Percentiles rank a stretch among this genome's conserved stretches.
These are phyloP conservation scores for Spathaspora boniae DNA, from an alignment of 805 yeast species.

Conservation along the genomic window DNA sequence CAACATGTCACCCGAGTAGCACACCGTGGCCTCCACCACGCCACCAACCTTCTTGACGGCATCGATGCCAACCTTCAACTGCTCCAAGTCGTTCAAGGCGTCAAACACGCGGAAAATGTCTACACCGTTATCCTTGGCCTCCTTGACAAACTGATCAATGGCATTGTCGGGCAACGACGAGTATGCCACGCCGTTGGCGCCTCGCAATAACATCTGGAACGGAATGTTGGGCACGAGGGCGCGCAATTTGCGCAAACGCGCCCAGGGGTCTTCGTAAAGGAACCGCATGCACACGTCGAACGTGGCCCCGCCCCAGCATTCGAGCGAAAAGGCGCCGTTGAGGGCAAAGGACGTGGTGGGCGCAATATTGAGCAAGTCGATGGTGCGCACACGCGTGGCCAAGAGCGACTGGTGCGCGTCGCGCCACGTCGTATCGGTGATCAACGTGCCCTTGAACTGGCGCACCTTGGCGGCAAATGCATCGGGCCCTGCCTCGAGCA, in stretches of 20 bases:
- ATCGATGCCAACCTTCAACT: constrained; percentile 93
- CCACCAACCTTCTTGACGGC: constrained; percentile 99
- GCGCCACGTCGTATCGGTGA: constrained; percentile 99
- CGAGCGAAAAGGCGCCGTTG: constrained; percentile 88
- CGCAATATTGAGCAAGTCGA: constrained; percentile 88
- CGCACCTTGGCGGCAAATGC: constrained; percentile 88
- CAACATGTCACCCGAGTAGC: constrained; percentile 99
- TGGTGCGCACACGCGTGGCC: constrained; percentile 96
- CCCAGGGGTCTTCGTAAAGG: constrained; percentile 99
- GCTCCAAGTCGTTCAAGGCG: constrained; percentile 94
- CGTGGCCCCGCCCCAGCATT: constrained; percentile 99
- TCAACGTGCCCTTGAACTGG: constrained; percentile 75
- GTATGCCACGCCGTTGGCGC: constrained; percentile 99
- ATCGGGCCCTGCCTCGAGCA: constrained; percentile 82
- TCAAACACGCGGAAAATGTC: constrained; percentile 98
- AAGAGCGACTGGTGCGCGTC: constrained; percentile 98
- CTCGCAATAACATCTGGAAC: constrained; percentile 98
- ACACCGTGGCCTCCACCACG: constrained; percentile 96
- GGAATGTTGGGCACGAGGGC: constrained; percentile 95
- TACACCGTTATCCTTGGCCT: constrained; percentile 94
- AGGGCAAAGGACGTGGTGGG: constrained; percentile 90
- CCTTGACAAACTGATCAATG: constrained; percentile 91
- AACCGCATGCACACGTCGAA: constrained; percentile 98
- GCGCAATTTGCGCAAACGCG: constrained; percentile 82
- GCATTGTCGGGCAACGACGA: constrained; percentile 98